Conservation (phyloP, 73 alveolate species). For the Durusdinium trenchii region DNA sequence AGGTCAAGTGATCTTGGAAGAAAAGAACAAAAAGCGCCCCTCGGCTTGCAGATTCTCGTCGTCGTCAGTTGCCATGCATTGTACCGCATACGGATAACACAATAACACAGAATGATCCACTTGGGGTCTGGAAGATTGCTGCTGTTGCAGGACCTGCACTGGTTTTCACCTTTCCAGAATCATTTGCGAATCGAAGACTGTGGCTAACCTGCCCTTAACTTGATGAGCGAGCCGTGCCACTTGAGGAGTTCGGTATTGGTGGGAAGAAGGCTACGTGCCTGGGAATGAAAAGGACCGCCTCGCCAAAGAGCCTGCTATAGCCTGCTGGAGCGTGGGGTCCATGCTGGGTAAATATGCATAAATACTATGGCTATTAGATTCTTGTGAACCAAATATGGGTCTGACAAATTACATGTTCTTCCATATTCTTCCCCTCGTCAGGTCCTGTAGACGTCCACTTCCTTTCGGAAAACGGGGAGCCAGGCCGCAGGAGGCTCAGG, state of each 20-base stretch:
- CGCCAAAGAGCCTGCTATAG: not conserved
- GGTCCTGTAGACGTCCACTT: no score
- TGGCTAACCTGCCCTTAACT: not conserved
- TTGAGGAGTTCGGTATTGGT: slow-evolving; percentile 88
- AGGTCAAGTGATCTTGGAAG: slow-evolving; percentile 73
- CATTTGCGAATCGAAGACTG: not conserved
- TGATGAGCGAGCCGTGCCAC: not conserved
- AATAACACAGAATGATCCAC: not conserved
- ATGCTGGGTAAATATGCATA: no score
- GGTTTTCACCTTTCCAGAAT: not conserved
- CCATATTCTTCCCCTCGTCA: no score
- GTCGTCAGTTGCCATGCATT: not conserved
- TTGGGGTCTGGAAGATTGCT: not conserved
- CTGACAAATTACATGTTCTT: not conserved
- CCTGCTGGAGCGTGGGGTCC: not conserved
- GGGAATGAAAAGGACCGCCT: slow-evolving; percentile 67
- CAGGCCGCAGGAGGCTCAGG: no score
- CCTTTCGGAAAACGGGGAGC: no score
- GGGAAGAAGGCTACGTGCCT: slow-evolving; percentile 92
- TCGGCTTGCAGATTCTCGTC: not conserved
- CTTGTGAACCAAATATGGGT: not conserved
- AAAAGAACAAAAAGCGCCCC: slow-evolving; percentile 81
- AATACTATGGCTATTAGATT: not conserved
- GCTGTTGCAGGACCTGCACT: not conserved
- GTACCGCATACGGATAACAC: not conserved